phyloP scores from a whole-genome alignment of 345 rosid genomes.

The Dipteronia sinensis region DNA sequence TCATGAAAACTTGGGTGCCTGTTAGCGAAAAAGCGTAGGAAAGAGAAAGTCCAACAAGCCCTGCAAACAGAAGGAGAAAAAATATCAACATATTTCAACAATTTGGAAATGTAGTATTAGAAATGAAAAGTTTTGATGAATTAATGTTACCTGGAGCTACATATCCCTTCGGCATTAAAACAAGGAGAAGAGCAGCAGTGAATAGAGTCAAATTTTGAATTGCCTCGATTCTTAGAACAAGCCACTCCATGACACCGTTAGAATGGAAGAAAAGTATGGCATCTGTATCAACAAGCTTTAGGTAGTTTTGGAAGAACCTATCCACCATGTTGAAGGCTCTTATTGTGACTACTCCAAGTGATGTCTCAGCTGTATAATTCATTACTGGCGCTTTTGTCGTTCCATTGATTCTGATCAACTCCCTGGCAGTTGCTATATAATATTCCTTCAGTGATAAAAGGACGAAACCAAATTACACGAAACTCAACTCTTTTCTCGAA shows the following conservation, averaged over 20 bases:
- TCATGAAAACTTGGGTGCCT: constrained; percentile 50
- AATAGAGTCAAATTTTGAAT: constrained; percentile 71
- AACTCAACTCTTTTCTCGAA: neutral
- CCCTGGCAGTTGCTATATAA: constrained; percentile 78
- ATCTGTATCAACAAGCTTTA: constrained; percentile 67
- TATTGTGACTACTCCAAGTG: constrained; percentile 79
- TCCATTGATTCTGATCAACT: constrained; percentile 81
- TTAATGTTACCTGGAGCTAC: constrained; percentile 48
- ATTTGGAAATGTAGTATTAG: neutral
- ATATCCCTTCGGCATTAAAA: constrained; percentile 66
- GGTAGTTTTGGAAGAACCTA: constrained; percentile 61
- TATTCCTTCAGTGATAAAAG: constrained; percentile 41
- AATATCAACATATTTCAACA: neutral
- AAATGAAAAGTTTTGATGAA: neutral
- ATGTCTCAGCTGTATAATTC: constrained; percentile 88
- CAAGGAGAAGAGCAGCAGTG: constrained; percentile 69
- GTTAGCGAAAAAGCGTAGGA: constrained; percentile 74
- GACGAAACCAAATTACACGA: neutral
- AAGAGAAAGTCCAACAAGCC: constrained; percentile 71
- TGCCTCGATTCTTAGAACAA: constrained; percentile 62
- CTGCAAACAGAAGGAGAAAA: constrained; percentile 30
- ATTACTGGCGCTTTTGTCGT: constrained; percentile 94
- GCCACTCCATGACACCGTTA: constrained; percentile 84
- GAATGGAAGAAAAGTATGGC: constrained; percentile 77
- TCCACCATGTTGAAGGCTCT: constrained; percentile 73